Percentiles rank a stretch among this genome's conserved stretches.
Conservation (phyloP, 2,329 filamentous ascomycete species). For the Hansfordia pulvinata region DNA sequence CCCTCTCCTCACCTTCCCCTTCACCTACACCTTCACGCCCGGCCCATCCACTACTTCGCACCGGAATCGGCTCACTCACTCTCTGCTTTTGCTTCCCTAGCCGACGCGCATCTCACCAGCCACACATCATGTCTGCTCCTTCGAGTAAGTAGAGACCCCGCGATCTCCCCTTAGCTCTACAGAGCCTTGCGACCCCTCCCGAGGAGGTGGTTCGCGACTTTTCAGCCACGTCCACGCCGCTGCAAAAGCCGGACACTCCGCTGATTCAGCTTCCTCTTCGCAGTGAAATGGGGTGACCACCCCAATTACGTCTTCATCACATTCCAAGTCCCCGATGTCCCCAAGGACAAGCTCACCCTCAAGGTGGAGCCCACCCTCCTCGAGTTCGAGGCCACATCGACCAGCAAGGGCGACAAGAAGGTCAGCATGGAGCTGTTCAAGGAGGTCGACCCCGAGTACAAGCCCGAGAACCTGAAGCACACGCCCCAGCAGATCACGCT, state of each 20-base stretch:
- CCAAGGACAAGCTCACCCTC: constrained; percentile 62
- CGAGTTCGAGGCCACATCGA: constrained; percentile 72
- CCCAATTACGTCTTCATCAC: constrained; percentile 85
- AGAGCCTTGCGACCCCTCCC: too few species aligned
- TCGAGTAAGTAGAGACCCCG: constrained; percentile 21
- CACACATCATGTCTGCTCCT: constrained; percentile 9
- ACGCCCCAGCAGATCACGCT: constrained; percentile 79
- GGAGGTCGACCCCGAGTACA: constrained; percentile 76
- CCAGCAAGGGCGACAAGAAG: constrained; percentile 76
- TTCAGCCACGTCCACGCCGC: background rate
- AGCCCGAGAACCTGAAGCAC: constrained; percentile 83
- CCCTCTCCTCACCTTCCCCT: too few species aligned
- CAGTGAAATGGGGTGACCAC: constrained; percentile 1
- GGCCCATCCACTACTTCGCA: too few species aligned
- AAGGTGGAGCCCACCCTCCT: constrained; percentile 68
- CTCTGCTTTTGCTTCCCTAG: too few species aligned
- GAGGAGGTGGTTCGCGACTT: too few species aligned
- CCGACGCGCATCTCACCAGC: too few species aligned
- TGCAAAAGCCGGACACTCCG: background rate
- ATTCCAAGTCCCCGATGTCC: constrained; percentile 77
- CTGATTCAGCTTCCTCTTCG: constrained; percentile 1
- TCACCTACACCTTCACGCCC: too few species aligned
- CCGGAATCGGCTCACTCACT: too few species aligned
- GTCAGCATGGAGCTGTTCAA: constrained; percentile 78
- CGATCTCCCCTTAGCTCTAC: too few species aligned